A percentile compares a stretch with the other conserved stretches of the same genome.
Evolutionary conservation across 441 rosid species (phyloP).

Genomic region (Biscutella auriculata): DNA sequence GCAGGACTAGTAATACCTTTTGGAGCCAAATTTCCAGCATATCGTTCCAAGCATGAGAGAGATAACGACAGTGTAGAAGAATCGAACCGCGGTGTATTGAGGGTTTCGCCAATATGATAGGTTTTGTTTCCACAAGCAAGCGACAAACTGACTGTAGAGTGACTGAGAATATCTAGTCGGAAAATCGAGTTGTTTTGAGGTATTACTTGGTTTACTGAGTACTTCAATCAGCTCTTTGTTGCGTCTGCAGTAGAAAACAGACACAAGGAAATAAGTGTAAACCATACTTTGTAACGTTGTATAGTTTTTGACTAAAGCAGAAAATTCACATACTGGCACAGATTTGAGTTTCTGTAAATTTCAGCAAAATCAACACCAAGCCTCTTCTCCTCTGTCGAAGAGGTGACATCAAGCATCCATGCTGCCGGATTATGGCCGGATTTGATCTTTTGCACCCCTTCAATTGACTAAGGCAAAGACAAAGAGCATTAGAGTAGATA

Average conservation of each 20-base stretch:
- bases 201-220: conserved; percentile 62
- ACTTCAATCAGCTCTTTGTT: conserved; percentile 62
- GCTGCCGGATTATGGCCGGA: conserved; percentile 84
- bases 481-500: neutral
- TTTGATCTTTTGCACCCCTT: conserved; percentile 73
- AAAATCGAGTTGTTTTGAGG: conserved; percentile 57
- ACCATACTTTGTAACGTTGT: neutral
- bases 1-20: conserved; percentile 33
- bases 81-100: conserved; percentile 90
- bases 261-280: neutral
- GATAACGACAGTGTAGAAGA: conserved; percentile 82
- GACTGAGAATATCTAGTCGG: conserved; percentile 73
- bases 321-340: conserved; percentile 46
- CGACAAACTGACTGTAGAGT: conserved; percentile 56
- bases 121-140: conserved; percentile 94
- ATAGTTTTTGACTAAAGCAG: neutral
- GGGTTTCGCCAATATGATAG: conserved; percentile 93
- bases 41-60: conserved; percentile 92
- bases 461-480: conserved; percentile 40
- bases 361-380: conserved; percentile 84
- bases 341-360: conserved; percentile 54
- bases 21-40: conserved; percentile 86
- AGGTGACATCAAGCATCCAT: conserved; percentile 95
- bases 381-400: conserved; percentile 54
- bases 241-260: conserved; percentile 31